Conservation (phyloP, 257 asterid genomes). For the Salvia miltiorrhiza region DNA sequence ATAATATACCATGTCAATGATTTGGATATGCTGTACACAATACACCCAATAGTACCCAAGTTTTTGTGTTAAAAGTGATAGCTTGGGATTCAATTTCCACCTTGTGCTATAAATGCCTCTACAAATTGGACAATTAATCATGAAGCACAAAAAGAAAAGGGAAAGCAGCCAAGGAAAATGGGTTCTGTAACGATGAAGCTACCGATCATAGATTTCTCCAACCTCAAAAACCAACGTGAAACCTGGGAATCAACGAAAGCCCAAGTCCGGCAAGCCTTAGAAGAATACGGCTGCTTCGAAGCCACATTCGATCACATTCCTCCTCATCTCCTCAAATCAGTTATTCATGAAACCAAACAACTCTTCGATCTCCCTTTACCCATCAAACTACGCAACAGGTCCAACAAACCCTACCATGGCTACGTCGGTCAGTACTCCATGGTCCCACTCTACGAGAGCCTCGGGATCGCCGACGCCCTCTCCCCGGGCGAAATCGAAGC, state of each 20-base stretch:
- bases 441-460: slow-evolving; percentile 60
- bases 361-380: slow-evolving; percentile 62
- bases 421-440: slow-evolving; percentile 51
- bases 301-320: slow-evolving; percentile 41
- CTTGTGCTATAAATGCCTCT: slow-evolving; percentile 3
- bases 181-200: slow-evolving; percentile 40
- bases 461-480: slow-evolving; percentile 50
- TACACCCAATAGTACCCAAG: too few relatives aligned
- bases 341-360: slow-evolving; percentile 30
- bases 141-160: neutral
- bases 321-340: slow-evolving; percentile 25
- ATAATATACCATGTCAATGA: too few relatives aligned
- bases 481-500: slow-evolving; percentile 20
- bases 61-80: too few relatives aligned
- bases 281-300: slow-evolving; percentile 62
- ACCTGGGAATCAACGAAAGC: slow-evolving; percentile 35
- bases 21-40: too few relatives aligned
- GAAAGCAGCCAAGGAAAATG: slow-evolving; percentile 17
- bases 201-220: slow-evolving; percentile 48
- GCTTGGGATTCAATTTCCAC: too few relatives aligned
- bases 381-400: slow-evolving; percentile 38
- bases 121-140: neutral
- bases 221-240: slow-evolving; percentile 26
- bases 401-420: slow-evolving; percentile 55
- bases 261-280: slow-evolving; percentile 40